A percentile compares a stretch with the other conserved stretches of the same genome.
phyloP scores from a whole-genome alignment of 2,329 filamentous ascomycete species.

The Colletotrichum scovillei region DNA sequence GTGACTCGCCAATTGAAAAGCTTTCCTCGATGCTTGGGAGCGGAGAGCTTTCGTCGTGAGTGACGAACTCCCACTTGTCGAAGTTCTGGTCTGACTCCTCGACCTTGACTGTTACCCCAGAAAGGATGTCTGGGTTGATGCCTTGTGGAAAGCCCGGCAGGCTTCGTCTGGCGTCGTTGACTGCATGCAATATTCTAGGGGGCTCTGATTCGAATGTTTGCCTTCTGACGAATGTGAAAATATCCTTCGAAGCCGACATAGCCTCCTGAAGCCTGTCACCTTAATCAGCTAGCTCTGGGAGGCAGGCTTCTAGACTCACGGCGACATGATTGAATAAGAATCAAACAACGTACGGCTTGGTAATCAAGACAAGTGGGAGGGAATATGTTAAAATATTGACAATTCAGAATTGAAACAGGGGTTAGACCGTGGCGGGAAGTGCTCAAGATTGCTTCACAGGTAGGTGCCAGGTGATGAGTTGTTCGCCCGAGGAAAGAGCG shows the following conservation, averaged over 20 bases:
- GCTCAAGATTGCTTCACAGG: not conserved
- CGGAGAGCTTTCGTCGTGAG: not conserved
- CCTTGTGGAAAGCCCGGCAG: not conserved
- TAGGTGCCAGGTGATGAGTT: not conserved
- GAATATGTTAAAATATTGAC: not conserved
- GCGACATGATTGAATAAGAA: not conserved
- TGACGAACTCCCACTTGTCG: not conserved
- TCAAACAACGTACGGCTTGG: not conserved
- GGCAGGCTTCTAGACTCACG: not conserved
- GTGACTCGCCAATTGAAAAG: too few species aligned
- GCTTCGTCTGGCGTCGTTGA: not conserved
- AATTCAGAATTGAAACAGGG: not conserved
- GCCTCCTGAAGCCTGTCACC: not conserved
- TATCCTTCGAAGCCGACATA: not conserved
- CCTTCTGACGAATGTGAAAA: not conserved
- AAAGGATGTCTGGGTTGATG: not conserved
- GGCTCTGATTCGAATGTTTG: not conserved
- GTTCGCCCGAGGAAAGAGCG: not conserved
- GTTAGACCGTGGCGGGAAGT: not conserved
- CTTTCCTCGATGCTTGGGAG: too few species aligned
- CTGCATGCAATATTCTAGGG: not conserved
- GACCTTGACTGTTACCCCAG: not conserved
- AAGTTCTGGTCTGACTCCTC: not conserved
- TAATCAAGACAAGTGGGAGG: not conserved
- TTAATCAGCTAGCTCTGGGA: not conserved